Percentiles rank a stretch among this genome's conserved stretches.
These are phyloP conservation scores for Acer campestre DNA, from an alignment of 345 rosid genomes.

Conservation along the genomic window DNA sequence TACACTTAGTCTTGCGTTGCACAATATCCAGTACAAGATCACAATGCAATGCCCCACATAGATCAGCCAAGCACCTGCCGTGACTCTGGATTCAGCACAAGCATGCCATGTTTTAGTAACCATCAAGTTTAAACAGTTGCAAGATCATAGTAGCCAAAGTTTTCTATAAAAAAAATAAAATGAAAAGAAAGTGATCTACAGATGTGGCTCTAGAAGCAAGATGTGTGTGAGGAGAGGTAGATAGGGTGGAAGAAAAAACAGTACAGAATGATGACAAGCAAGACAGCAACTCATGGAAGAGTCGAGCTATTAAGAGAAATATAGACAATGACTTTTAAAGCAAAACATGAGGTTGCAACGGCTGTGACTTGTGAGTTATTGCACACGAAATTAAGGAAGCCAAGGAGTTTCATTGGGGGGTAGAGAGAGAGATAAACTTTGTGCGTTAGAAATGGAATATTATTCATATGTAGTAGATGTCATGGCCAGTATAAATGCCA, in stretches of 20 bases:
- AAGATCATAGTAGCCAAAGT: constrained; percentile 1
- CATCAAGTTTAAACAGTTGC: constrained; percentile 1
- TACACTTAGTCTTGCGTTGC: constrained; percentile 62
- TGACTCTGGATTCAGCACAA: constrained; percentile 54
- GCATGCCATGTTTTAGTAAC: constrained; percentile 24
- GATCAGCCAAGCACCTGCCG: constrained; percentile 69
- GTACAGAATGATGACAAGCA: neutral
- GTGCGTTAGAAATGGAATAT: neutral
- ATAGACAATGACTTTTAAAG: no score
- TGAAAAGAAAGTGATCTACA: neutral
- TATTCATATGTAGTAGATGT: neutral
- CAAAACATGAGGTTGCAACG: neutral
- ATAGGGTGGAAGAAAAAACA: neutral
- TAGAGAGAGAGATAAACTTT: neutral
- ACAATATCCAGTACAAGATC: constrained; percentile 49
- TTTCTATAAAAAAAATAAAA: neutral
- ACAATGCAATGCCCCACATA: constrained; percentile 81
- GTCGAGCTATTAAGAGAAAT: no score
- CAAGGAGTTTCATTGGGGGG: neutral
- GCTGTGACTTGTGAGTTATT: neutral
- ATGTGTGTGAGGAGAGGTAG: neutral
- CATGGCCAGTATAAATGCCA: neutral
- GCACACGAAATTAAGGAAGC: neutral
- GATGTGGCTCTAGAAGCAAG: neutral
- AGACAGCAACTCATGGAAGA: neutral